These are phyloP conservation scores for Discostella pseudostelligera DNA, from an alignment of 108 stramenopile species.

Conservation along the genomic window DNA sequence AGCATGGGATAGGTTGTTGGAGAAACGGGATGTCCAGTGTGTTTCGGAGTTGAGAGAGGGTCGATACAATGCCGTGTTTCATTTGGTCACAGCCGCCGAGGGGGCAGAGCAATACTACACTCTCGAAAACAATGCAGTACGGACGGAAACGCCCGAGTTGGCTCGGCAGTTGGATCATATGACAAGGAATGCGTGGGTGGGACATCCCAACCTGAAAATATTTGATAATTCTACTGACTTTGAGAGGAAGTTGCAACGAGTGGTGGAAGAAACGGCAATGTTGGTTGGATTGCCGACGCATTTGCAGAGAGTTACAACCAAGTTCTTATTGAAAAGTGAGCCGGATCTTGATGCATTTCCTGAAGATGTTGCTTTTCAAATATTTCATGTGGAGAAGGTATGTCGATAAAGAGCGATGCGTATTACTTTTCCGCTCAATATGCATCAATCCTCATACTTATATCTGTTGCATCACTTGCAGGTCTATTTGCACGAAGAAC, in stretches of 20 bases:
- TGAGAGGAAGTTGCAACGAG: constrained; percentile 79
- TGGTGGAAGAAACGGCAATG: constrained; percentile 64
- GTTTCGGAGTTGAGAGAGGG: constrained; percentile 75
- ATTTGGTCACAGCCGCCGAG: constrained; percentile 93
- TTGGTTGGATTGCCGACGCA: constrained; percentile 76
- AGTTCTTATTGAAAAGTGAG: constrained; percentile 58
- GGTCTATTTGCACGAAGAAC: constrained; percentile 47
- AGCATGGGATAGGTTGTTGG: constrained; percentile 61
- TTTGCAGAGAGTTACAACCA: constrained; percentile 62
- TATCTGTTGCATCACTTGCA: too few species aligned
- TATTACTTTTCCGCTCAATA: not conserved
- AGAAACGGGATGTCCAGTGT: constrained; percentile 46
- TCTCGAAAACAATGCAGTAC: constrained; percentile 85
- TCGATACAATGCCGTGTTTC: constrained; percentile 93
- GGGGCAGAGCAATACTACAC: constrained; percentile 87
- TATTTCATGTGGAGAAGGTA: constrained; percentile 80
- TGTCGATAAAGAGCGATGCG: not conserved
- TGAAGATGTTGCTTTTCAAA: constrained; percentile 58
- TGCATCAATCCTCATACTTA: not conserved
- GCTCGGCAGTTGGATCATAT: constrained; percentile 72
- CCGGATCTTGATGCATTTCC: constrained; percentile 62
- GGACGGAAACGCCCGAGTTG: constrained; percentile 82
- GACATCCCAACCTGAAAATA: constrained; percentile 71
- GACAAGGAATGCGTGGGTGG: constrained; percentile 83
- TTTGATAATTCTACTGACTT: constrained; percentile 86